Percentiles rank a stretch among this genome's conserved stretches.
phyloP scores from a whole-genome alignment of 2,329 filamentous ascomycete genomes.

The Fulvia fulva region DNA sequence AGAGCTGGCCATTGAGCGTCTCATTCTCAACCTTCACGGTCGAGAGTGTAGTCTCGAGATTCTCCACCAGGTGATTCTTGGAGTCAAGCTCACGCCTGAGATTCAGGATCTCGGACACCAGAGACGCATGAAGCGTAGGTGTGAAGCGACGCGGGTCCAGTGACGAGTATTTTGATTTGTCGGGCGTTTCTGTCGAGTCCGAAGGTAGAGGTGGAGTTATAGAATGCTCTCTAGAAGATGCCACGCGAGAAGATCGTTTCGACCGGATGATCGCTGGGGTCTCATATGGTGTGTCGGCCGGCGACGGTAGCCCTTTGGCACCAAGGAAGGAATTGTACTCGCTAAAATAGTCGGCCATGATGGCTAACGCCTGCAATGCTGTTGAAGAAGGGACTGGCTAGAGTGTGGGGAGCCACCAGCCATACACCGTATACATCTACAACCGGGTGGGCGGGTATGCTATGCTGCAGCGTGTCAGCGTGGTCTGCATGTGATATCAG shows the following conservation, averaged over 20 bases:
- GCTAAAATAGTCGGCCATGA: constrained; percentile 44
- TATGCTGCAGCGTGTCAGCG: constrained; percentile 9
- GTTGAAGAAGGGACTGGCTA: not conserved
- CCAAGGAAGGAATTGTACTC: constrained; percentile 45
- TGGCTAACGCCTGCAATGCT: not conserved
- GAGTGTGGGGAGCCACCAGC: constrained; percentile 20
- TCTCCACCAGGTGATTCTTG: constrained; percentile 81
- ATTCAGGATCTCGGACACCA: constrained; percentile 89
- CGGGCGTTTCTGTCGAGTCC: constrained; percentile 36
- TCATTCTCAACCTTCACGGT: constrained; percentile 71
- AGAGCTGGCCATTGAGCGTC: constrained; percentile 58
- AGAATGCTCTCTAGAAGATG: constrained; percentile 61
- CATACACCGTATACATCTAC: constrained; percentile 27
- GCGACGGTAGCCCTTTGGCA: constrained; percentile 60
- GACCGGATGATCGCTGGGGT: constrained; percentile 54
- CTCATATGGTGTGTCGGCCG: constrained; percentile 67
- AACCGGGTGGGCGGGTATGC: constrained; percentile 7
- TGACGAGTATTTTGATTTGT: constrained; percentile 48
- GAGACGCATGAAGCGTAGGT: constrained; percentile 85
- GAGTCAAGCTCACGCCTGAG: constrained; percentile 86
- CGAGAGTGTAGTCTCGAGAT: constrained; percentile 72
- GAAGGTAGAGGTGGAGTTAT: constrained; percentile 56
- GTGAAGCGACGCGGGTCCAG: constrained; percentile 85
- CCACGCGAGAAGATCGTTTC: constrained; percentile 56
- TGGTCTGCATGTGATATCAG: not conserved